phyloP scores from a whole-genome alignment of 345 rosid genomes.

The Salix koriyanagi region DNA sequence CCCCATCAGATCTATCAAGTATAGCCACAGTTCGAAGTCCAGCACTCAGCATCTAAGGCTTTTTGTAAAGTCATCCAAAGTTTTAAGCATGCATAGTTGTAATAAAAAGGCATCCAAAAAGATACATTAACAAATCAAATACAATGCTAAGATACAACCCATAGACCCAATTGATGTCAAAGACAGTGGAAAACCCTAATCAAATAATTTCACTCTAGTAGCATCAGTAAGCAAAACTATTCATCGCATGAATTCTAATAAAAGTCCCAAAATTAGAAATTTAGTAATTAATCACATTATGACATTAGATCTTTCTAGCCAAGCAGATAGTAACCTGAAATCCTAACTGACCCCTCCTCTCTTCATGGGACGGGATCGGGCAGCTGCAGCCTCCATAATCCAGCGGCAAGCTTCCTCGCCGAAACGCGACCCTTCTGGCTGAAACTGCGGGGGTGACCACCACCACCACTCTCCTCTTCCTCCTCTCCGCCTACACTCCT shows the following conservation, averaged over 20 bases:
- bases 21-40: neutral
- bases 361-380: slow-evolving; percentile 37
- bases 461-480: slow-evolving; percentile 5
- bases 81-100: neutral
- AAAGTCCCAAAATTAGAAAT: no score
- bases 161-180: no score
- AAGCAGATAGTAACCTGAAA: slow-evolving; percentile 44
- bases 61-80: no score
- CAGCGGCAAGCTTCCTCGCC: slow-evolving; percentile 87
- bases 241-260: neutral
- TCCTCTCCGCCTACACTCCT: slow-evolving; percentile 38
- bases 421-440: slow-evolving; percentile 49
- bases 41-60: neutral
- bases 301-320: slow-evolving; percentile 3
- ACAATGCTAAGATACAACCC: neutral
- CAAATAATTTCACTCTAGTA: neutral
- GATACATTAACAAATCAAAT: neutral
- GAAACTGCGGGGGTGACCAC: slow-evolving; percentile 19
- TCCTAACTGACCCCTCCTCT: slow-evolving; percentile 50
- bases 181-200: neutral
- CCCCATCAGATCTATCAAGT: neutral
- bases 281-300: neutral
- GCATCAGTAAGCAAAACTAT: no score
- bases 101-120: slow-evolving; percentile 1
- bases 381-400: slow-evolving; percentile 78